Evolutionary conservation across 768 basidiomycete species (phyloP), one percentile per base, ranked within the genome.

Genomic region (Naematelia encephala): DNA sequence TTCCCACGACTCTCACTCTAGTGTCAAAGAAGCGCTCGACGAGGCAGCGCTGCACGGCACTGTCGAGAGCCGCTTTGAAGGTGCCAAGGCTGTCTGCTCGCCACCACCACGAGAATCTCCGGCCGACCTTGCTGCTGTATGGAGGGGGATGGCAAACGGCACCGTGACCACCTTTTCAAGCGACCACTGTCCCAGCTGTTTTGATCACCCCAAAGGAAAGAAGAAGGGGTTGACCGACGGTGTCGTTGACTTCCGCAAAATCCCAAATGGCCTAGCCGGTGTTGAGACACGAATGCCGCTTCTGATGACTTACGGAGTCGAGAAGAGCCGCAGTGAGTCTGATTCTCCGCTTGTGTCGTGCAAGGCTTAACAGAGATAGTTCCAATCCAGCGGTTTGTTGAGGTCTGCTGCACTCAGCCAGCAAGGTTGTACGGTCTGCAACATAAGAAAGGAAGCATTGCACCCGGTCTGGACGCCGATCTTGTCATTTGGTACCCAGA

Each of bases 231-330:
- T 70, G 1, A 47, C 56, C 2, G 57, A 60, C 29, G 53, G 69
- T 43, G 54, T 63, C 11, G 61, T 58, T 16, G 70, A 75, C 51
- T 77, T 77, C 66, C 47, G 64, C 1, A 59, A 67, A 56, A 77
- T 77, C 28, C 76, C 76, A 4, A 77, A 77, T 42, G 76, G 76
- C 4, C 59, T 75, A 1, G 76, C 77, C 8, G 77, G 77, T 5
- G 67, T 78, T 21, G 77, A 78, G 57, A 78, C 77, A 8, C 66
- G 77, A 27, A 54, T 66, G 1, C 77, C 77, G 2, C 59, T 78
- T 23, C 60, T 78, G n/a, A 75, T 74, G 66, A 59, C 57, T 25
- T 59, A 70, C n/a, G 77, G 77, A 5, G 75, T 78, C 16, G 64
- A 69, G 51, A 70, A 63, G 14, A 73, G 70, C 1, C 53, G 72